Conservation (phyloP, 2,329 filamentous ascomycete genomes). For the Ophiostoma himal-ulmi region DNA sequence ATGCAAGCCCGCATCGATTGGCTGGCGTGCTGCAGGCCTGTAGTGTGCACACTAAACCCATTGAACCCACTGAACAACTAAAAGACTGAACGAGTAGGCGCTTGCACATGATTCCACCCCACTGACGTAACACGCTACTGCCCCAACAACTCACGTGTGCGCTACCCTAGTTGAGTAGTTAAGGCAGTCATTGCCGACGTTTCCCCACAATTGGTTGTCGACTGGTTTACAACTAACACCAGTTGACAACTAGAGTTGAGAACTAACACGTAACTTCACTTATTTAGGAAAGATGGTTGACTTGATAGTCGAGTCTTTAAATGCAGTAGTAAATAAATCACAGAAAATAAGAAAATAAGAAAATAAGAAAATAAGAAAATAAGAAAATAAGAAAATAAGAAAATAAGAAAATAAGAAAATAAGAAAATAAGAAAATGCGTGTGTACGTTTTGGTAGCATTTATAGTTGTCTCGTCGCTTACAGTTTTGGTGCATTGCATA, state of each 20-base stretch:
- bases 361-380: no score
- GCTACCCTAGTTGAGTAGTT: not conserved
- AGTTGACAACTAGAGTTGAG: not conserved
- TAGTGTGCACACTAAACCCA: not conserved
- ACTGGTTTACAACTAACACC: not conserved
- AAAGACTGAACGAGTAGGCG: not conserved
- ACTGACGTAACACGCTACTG: slow-evolving; percentile 2
- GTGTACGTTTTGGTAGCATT: no score
- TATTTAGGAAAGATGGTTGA: not conserved
- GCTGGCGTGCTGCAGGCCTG: not conserved
- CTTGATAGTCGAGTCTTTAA: not conserved
- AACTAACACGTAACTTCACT: not conserved
- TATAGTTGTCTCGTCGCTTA: no score
- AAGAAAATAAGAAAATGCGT: no score
- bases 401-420: no score
- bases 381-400: no score
- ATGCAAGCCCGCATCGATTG: not conserved
- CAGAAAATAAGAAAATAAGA: not conserved
- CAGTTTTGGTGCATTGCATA: no score
- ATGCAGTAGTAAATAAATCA: not conserved
- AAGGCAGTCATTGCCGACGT: not conserved
- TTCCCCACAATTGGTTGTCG: not conserved
- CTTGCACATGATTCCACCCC: slow-evolving; percentile 8
- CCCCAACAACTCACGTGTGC: not conserved
- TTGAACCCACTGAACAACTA: no score